Base-by-base conservation (phyloP, 129 eudicot genomes). In the Apium graveolens region DNA sequence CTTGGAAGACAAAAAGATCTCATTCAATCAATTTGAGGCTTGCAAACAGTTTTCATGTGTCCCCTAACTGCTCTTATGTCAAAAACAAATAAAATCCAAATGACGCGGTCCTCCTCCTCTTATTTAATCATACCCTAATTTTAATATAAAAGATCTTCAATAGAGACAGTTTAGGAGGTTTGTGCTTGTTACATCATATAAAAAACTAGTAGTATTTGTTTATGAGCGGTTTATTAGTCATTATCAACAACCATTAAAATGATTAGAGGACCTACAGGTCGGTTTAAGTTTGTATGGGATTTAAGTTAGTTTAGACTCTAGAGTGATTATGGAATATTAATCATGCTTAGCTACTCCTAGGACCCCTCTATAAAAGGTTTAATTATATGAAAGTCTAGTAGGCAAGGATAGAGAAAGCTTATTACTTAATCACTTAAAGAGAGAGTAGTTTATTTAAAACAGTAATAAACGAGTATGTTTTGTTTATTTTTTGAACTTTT, bases 201-300 rank as follows among this genome's bases (percentile, higher is more conserved):
- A 60, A 7, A 9, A n/a, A 60, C 14, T 60, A n/a, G 16, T 60
- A n/a, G 16, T 60, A 3, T 60, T 60, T 60, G 68, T 60, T 60
- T 60, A 60, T 60, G 17, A 60, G 5, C 13, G 65, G 65, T 57
- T 57, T 57, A 57, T 0, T 24, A 20, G 65, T 57, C 65, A n/a
- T 57, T 57, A 57, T 57, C 65, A 57, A 24, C 31, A 57, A 31
- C 31, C 26, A n/a, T 57, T 26, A n/a, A 57, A 7, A 57, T 57
- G 65, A 57, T 57, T 57, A 57, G 65, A 57, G 65, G 65, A 5
- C 65, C 65, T 57, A 57, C 65, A n/a, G 65, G 65, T 60, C 32
- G 68, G 68, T 60, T 60, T 26, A 21, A 55, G 12, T 24, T 55
- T 55, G 27, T 0, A 6, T 7, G n/a, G n/a, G 62, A 51, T 55